Evolutionary conservation across 345 rosid species (phyloP).

Genomic region (Aurinia saxatilis): DNA sequence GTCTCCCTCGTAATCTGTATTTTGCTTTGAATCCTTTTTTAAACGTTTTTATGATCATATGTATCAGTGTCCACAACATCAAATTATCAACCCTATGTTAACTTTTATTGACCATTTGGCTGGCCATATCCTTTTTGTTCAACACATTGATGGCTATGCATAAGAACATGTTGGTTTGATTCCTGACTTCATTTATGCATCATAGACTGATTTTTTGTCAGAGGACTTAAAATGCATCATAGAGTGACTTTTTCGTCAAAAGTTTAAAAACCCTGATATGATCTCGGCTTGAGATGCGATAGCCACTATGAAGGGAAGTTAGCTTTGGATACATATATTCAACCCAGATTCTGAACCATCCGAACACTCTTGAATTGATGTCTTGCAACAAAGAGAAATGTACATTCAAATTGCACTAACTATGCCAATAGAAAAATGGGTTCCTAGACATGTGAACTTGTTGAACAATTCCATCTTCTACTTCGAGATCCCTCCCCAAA

Average conservation of each 20-base stretch:
- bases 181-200: neutral
- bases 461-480: slow-evolving; percentile 69
- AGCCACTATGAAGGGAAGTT: neutral
- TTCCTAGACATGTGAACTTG: slow-evolving; percentile 50
- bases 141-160: neutral
- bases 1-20: slow-evolving; percentile 42
- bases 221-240: too few species aligned
- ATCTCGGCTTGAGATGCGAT: neutral
- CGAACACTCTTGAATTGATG: neutral
- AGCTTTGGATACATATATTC: neutral
- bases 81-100: neutral
- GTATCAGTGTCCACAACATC: neutral
- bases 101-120: neutral
- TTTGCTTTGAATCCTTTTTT: neutral
- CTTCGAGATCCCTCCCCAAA: slow-evolving; percentile 58
- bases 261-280: neutral
- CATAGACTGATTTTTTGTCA: neutral
- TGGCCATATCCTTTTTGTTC: neutral
- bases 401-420: slow-evolving; percentile 14
- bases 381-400: neutral
- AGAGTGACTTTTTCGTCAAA: neutral
- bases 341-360: slow-evolving; percentile 11
- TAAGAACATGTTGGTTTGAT: neutral
- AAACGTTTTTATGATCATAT: neutral
- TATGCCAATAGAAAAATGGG: slow-evolving; percentile 6